Conservation (phyloP, 768 basidiomycete genomes). For the Psilocybe sp. region DNA sequence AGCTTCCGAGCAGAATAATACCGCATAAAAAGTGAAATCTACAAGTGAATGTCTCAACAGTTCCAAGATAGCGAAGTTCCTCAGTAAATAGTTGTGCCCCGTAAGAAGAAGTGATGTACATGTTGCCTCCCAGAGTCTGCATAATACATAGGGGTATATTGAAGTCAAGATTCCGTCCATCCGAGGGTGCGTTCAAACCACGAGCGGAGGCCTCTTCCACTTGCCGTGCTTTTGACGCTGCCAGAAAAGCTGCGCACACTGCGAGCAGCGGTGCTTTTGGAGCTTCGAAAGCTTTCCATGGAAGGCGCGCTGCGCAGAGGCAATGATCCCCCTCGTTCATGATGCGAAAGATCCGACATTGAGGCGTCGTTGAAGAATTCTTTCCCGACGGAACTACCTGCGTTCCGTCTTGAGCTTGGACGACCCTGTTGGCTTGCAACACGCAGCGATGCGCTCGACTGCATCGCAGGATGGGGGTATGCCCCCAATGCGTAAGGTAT, state of each 20-base stretch:
- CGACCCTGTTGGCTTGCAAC: neutral
- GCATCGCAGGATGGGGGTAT: slow-evolving; percentile 13
- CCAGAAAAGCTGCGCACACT: slow-evolving; percentile 39
- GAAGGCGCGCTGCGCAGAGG: slow-evolving; percentile 37
- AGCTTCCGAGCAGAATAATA: too few relatives aligned
- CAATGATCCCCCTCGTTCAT: slow-evolving; percentile 4
- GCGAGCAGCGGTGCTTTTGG: slow-evolving; percentile 34
- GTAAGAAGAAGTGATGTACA: neutral
- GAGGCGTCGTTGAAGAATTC: slow-evolving; percentile 5
- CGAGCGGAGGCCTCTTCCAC: slow-evolving; percentile 35
- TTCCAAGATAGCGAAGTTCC: too few relatives aligned
- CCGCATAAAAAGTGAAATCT: neutral
- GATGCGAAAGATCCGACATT: slow-evolving; percentile 7
- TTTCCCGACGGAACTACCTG: neutral
- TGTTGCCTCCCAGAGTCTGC: neutral
- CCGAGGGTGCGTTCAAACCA: slow-evolving; percentile 34
- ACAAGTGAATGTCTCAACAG: neutral
- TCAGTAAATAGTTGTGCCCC: too few relatives aligned
- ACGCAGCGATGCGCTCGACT: slow-evolving; percentile 14
- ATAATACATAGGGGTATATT: neutral
- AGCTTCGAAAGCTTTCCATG: slow-evolving; percentile 45
- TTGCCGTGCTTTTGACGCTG: slow-evolving; percentile 40
- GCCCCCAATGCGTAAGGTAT: slow-evolving; percentile 45
- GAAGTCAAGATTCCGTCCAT: slow-evolving; percentile 14
- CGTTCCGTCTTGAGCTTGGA: neutral